These are phyloP conservation scores for Mycena galopus DNA, from an alignment of 768 basidiomycete species.

Conservation along the genomic window DNA sequence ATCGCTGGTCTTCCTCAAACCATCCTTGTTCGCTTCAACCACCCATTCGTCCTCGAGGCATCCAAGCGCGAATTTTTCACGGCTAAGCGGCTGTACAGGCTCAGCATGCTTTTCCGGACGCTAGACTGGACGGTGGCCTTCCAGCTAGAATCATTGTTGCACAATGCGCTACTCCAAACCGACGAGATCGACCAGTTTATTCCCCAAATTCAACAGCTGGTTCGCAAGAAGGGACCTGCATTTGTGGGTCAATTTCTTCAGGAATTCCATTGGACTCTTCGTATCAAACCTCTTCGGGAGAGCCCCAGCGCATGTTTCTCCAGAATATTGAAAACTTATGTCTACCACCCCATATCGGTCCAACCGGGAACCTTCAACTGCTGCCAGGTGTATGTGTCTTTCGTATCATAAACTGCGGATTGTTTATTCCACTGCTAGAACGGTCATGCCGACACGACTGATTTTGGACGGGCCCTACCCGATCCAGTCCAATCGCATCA, in stretches of 20 bases:
- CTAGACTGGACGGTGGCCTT: slow-evolving; percentile 80
- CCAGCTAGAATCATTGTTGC: slow-evolving; percentile 80
- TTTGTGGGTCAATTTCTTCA: slow-evolving; percentile 66
- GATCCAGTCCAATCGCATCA: slow-evolving; percentile 84
- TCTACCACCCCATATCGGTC: slow-evolving; percentile 36
- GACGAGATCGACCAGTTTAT: slow-evolving; percentile 64
- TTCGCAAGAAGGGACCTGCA: slow-evolving; percentile 40
- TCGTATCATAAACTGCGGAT: neutral
- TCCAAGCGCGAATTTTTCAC: slow-evolving; percentile 64
- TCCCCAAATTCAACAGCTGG: slow-evolving; percentile 58
- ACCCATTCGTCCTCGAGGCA: slow-evolving; percentile 63
- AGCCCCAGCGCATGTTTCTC: slow-evolving; percentile 62
- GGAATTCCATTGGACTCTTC: slow-evolving; percentile 64
- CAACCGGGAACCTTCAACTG: slow-evolving; percentile 68
- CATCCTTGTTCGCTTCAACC: slow-evolving; percentile 48
- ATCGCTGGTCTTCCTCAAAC: slow-evolving; percentile 57
- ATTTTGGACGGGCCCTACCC: slow-evolving; percentile 83
- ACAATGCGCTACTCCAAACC: slow-evolving; percentile 73
- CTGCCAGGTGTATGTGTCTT: slow-evolving; percentile 63
- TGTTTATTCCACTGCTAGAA: slow-evolving; percentile 41
- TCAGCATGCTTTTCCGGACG: slow-evolving; percentile 58
- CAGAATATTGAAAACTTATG: slow-evolving; percentile 48
- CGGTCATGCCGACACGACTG: slow-evolving; percentile 80
- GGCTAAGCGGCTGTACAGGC: slow-evolving; percentile 56
- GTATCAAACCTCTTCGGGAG: slow-evolving; percentile 53